These are phyloP conservation scores for Collybia nuda DNA, from an alignment of 768 basidiomycete species.

Conservation along the genomic window DNA sequence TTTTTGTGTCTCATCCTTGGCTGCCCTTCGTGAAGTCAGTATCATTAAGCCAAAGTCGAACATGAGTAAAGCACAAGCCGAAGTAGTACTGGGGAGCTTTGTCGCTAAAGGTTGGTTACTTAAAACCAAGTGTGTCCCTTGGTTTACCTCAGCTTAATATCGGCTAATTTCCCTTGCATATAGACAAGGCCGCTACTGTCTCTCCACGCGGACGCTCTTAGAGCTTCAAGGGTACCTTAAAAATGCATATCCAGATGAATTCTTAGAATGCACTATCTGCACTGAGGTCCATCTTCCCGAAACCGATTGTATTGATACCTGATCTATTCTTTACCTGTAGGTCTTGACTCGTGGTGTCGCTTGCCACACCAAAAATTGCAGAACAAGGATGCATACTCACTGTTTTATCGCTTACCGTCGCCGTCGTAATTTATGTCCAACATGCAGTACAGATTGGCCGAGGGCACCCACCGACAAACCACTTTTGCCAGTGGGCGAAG, in stretches of 20 bases:
- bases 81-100: slow-evolving; percentile 72
- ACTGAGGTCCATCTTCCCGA: slow-evolving; percentile 46
- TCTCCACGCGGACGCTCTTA: slow-evolving; percentile 71
- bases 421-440: slow-evolving; percentile 48
- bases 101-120: slow-evolving; percentile 80
- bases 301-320: no score
- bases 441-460: slow-evolving; percentile 64
- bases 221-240: slow-evolving; percentile 77
- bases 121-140: slow-evolving; percentile 58
- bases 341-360: slow-evolving; percentile 67
- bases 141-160: no score
- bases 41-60: slow-evolving; percentile 54
- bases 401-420: slow-evolving; percentile 58
- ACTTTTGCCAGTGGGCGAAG: slow-evolving; percentile 66
- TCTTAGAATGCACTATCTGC: slow-evolving; percentile 74
- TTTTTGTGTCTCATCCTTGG: slow-evolving; percentile 76
- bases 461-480: slow-evolving; percentile 39
- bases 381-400: slow-evolving; percentile 59
- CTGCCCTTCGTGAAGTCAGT: slow-evolving; percentile 70
- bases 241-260: slow-evolving; percentile 68
- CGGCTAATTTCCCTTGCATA: slow-evolving; percentile 8
- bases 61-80: slow-evolving; percentile 76
- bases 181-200: slow-evolving; percentile 70
- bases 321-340: slow-evolving; percentile 28
- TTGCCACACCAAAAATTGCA: slow-evolving; percentile 63